Percentiles rank a stretch among this genome's conserved stretches.
Conservation (phyloP, 495 filamentous ascomycete genomes). For the Cercophora newfieldiana region DNA sequence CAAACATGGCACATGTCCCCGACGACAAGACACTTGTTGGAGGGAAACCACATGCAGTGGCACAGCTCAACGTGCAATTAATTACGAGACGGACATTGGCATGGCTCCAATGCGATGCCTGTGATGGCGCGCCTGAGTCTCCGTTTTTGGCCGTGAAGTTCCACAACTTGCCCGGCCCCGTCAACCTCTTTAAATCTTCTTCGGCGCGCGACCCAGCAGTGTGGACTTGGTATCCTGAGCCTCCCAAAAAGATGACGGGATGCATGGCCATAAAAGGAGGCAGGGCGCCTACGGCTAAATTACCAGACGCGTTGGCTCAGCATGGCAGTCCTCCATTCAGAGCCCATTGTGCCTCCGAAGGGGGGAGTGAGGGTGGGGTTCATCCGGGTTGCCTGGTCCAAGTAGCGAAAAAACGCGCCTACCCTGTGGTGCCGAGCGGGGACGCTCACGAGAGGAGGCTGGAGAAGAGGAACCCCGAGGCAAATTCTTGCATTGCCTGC, state of each 20-base stretch:
- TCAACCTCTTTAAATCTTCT: background rate
- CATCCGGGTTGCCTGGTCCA: constrained; percentile 5
- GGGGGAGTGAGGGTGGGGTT: constrained; percentile 11
- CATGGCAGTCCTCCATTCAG: background rate
- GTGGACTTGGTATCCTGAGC: constrained; percentile 4
- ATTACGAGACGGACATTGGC: background rate
- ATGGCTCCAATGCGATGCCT: background rate
- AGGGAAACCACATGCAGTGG: background rate
- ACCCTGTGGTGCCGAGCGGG: constrained; percentile 1
- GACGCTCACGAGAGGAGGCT: constrained; percentile 13
- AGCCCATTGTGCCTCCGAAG: background rate
- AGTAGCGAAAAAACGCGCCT: constrained; percentile 15
- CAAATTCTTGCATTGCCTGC: constrained; percentile 12
- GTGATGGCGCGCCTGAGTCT: background rate
- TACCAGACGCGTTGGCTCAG: constrained; percentile 10
- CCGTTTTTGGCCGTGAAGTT: background rate
- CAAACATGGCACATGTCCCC: background rate
- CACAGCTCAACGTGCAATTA: background rate
- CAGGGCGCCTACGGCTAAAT: constrained; percentile 17
- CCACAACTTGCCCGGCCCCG: background rate
- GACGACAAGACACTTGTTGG: background rate
- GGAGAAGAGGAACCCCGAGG: constrained; percentile 13
- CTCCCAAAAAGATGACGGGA: background rate
- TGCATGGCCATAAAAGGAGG: background rate
- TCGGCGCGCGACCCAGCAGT: background rate